Percentiles rank a stretch among this genome's conserved stretches.
Conservation (phyloP, 768 basidiomycete genomes). For the Fomitopsis pulvina region DNA sequence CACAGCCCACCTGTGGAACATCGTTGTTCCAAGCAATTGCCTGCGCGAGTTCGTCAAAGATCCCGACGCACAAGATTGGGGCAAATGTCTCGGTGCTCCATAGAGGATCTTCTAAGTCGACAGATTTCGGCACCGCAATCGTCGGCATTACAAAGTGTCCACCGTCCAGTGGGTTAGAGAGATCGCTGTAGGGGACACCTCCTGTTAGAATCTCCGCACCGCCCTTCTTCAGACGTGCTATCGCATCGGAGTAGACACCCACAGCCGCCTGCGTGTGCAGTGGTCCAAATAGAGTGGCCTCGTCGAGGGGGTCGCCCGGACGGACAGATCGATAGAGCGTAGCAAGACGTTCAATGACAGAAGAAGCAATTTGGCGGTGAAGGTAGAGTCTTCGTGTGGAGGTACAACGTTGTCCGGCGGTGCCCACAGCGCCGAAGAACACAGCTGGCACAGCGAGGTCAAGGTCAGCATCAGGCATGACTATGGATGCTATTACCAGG, state of each 20-base stretch:
- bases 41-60: slow-evolving; percentile 82
- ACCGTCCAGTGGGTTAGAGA: slow-evolving; percentile 36
- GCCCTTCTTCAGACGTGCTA: slow-evolving; percentile 52
- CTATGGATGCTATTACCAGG: slow-evolving; percentile 61
- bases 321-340: slow-evolving; percentile 64
- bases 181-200: slow-evolving; percentile 44
- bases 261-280: slow-evolving; percentile 70
- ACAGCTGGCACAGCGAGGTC: slow-evolving; percentile 84
- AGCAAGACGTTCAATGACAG: slow-evolving; percentile 71
- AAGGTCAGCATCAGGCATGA: slow-evolving; percentile 93
- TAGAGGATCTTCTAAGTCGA: slow-evolving; percentile 45
- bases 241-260: slow-evolving; percentile 53
- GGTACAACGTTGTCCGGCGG: slow-evolving; percentile 74
- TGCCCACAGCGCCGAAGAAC: slow-evolving; percentile 91
- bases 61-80: slow-evolving; percentile 79
- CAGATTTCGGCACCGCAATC: slow-evolving; percentile 61
- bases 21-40: slow-evolving; percentile 89
- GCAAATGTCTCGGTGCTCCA: slow-evolving; percentile 86
- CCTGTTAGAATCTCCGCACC: slow-evolving; percentile 78
- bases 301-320: slow-evolving; percentile 82
- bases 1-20: slow-evolving; percentile 74
- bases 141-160: slow-evolving; percentile 93
- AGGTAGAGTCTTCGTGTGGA: slow-evolving; percentile 88
- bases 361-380: slow-evolving; percentile 69
- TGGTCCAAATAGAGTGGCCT: slow-evolving; percentile 76